phyloP scores from a whole-genome alignment of 192 early-diverging fungal genomes.

The Gamsiella multidivaricata region DNA sequence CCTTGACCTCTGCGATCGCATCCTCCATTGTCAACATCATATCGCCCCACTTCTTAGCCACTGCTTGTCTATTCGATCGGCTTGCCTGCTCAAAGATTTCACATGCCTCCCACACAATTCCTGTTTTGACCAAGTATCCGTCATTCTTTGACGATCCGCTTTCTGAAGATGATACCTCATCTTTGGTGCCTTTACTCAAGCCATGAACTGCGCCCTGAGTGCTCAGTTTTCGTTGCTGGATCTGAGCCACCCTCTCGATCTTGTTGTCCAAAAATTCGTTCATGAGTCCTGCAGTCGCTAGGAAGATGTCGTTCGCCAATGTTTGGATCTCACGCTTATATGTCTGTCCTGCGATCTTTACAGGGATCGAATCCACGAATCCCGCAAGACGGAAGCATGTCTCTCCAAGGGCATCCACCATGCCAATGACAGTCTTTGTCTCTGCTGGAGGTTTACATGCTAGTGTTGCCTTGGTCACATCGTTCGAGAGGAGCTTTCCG shows the following conservation, averaged over 20 bases:
- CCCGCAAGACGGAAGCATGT: constrained; percentile 57
- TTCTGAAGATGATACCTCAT: not conserved
- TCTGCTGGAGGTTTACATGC: constrained; percentile 58
- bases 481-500: constrained; percentile 37
- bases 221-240: constrained; percentile 28
- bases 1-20: constrained; percentile 50
- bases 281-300: constrained; percentile 37
- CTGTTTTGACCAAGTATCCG: constrained; percentile 51
- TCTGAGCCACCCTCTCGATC: constrained; percentile 22
- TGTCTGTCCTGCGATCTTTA: constrained; percentile 50
- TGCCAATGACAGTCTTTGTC: constrained; percentile 39
- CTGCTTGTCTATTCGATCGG: constrained; percentile 45
- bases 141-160: constrained; percentile 2
- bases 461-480: constrained; percentile 49
- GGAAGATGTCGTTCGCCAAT: constrained; percentile 44
- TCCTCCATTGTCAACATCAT: constrained; percentile 56
- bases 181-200: not conserved
- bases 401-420: constrained; percentile 51
- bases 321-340: constrained; percentile 44
- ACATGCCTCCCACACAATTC: constrained; percentile 58
- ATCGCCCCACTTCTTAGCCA: constrained; percentile 54
- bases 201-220: constrained; percentile 1
- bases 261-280: constrained; percentile 55
- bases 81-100: constrained; percentile 54
- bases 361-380: constrained; percentile 53